Conservation (phyloP, 1,284 basidiomycete species). For the Hemileia vastatrix region DNA sequence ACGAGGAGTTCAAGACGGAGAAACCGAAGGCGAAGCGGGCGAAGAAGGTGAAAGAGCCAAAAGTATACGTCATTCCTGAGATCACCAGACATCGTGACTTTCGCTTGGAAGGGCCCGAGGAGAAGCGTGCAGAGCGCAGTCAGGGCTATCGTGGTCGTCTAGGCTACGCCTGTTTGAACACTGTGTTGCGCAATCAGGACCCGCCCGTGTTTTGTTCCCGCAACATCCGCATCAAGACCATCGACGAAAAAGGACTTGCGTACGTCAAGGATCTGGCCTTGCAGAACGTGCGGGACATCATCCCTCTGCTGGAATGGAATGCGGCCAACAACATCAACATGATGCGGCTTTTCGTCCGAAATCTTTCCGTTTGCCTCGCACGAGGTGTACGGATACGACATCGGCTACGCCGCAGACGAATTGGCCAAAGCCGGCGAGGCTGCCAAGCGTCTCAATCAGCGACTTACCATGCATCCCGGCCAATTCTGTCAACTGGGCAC, state of each 20-base stretch:
- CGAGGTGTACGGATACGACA: conserved; percentile 63
- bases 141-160: conserved; percentile 15
- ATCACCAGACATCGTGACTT: conserved; percentile 32
- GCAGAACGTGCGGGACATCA: conserved; percentile 54
- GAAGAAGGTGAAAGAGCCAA: no score
- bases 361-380: conserved; percentile 89
- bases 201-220: conserved; percentile 67
- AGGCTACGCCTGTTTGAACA: conserved; percentile 75
- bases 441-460: conserved; percentile 64
- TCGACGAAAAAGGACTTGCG: conserved; percentile 69
- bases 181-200: conserved; percentile 61
- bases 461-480: conserved; percentile 77
- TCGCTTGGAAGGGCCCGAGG: conserved; percentile 29
- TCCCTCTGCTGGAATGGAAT: conserved; percentile 30
- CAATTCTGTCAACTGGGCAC: conserved; percentile 71
- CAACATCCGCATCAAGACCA: conserved; percentile 62
- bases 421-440: conserved; percentile 57
- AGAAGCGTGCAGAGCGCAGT: conserved; percentile 26
- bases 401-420: conserved; percentile 58
- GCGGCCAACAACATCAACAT: conserved; percentile 37
- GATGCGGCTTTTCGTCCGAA: conserved; percentile 48
- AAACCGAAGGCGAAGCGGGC: no score
- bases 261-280: conserved; percentile 67
- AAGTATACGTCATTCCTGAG: no score
- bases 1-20: no score